Evolutionary conservation across 176 grass and related monocot genomes (phyloP).

Genomic region (Triticum timopheevii): DNA sequence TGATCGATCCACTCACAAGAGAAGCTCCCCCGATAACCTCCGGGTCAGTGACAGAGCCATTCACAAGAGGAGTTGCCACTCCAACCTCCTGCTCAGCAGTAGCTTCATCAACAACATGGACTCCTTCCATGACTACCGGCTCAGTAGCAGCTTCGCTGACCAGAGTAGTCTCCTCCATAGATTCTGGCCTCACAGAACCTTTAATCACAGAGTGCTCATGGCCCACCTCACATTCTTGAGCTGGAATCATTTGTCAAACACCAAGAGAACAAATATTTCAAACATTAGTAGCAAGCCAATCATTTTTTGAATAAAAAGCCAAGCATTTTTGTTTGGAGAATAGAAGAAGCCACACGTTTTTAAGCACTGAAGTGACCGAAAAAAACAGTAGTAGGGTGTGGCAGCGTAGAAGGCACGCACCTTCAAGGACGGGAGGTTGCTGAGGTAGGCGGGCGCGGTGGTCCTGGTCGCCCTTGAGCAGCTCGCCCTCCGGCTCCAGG

Average conservation of each 20-base stretch:
- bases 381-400: not conserved
- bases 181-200: not conserved
- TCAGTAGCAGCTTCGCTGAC: not conserved
- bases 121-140: not conserved
- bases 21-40: not conserved
- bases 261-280: not conserved
- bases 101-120: not conserved
- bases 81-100: not conserved
- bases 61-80: not conserved
- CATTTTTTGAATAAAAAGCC: too few species aligned
- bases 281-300: not conserved
- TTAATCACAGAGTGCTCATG: not conserved
- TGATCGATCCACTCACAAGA: not conserved
- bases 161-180: not conserved
- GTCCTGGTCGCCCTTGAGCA: not conserved
- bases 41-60: not conserved
- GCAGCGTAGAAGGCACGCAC: conserved; percentile 9
- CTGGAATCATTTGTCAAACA: conserved; percentile 6
- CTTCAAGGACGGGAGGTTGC: conserved; percentile 20
- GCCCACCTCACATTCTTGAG: conserved; percentile 17
- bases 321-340: not conserved
- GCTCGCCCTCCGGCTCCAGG: conserved; percentile 1
- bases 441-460: not conserved
- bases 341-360: not conserved
- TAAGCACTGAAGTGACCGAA: not conserved